phyloP scores from a whole-genome alignment of 108 stramenopile genomes.

The Cyclostephanos tholiformis region DNA sequence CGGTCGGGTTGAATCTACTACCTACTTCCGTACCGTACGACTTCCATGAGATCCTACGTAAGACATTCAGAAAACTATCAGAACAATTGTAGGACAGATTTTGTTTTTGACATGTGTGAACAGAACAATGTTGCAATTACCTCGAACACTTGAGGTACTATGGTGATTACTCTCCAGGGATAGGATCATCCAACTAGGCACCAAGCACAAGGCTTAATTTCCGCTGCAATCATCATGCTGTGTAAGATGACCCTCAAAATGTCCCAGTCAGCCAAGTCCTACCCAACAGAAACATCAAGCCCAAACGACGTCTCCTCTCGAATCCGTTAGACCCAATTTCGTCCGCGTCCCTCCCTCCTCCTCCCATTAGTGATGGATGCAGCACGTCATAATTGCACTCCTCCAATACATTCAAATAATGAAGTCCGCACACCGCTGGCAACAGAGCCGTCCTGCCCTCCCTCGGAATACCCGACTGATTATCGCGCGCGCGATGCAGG shows the following conservation, averaged over 20 bases:
- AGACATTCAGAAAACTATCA: no score
- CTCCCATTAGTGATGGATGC: slow-evolving; percentile 35
- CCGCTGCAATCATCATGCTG: no score
- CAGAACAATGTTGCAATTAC: no score
- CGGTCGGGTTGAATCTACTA: no score
- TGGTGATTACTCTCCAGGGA: no score
- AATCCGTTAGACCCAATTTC: slow-evolving; percentile 37
- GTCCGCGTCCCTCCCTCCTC: slow-evolving; percentile 17
- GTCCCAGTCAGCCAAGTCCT: slow-evolving; percentile 75
- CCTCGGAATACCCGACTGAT: slow-evolving; percentile 65
- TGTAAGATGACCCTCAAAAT: slow-evolving; percentile 33
- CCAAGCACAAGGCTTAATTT: no score
- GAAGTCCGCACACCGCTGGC: slow-evolving; percentile 72
- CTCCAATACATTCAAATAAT: slow-evolving; percentile 65
- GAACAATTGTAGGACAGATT: no score
- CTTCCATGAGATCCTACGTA: no score
- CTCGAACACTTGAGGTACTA: no score
- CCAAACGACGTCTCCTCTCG: slow-evolving; percentile 36
- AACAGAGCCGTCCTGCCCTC: slow-evolving; percentile 58
- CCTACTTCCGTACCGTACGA: no score
- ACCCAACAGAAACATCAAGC: slow-evolving; percentile 52
- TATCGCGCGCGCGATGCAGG: slow-evolving; percentile 59
- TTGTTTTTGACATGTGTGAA: no score
- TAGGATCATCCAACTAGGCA: no score
- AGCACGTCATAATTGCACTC: slow-evolving; percentile 74